A percentile compares a stretch with the other conserved stretches of the same genome.
phyloP scores from a whole-genome alignment of 805 yeast species.

The Monosporozyma aquatica region DNA sequence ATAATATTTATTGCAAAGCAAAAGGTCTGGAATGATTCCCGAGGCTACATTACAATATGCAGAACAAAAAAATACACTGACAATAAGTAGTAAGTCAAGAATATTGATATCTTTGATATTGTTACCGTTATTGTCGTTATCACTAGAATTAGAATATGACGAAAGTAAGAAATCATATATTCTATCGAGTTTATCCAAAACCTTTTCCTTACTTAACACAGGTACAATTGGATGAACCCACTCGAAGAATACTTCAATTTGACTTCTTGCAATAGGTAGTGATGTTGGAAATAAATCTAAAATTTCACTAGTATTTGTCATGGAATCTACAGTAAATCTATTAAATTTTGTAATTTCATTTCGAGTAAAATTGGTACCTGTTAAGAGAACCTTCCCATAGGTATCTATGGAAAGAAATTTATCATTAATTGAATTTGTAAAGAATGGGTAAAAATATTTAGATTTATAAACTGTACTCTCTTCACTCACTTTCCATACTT shows the following conservation, averaged over 20 bases:
- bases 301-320: slow-evolving; percentile 11
- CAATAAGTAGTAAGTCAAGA: slow-evolving; percentile 10
- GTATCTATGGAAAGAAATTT: slow-evolving; percentile 11
- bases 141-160: neutral
- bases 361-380: slow-evolving; percentile 9
- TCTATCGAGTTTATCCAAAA: slow-evolving; percentile 5
- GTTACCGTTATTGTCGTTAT: neutral
- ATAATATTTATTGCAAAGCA: slow-evolving; percentile 20
- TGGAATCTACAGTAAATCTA: slow-evolving; percentile 5
- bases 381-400: slow-evolving; percentile 5
- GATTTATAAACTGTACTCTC: slow-evolving; percentile 14
- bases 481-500: slow-evolving; percentile 2
- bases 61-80: slow-evolving; percentile 21
- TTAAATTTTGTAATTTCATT: slow-evolving; percentile 19
- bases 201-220: slow-evolving; percentile 10
- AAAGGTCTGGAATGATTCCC: slow-evolving; percentile 16
- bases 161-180: slow-evolving; percentile 6
- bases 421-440: slow-evolving; percentile 17
- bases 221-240: slow-evolving; percentile 25
- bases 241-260: slow-evolving; percentile 18
- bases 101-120: neutral
- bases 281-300: slow-evolving; percentile 14
- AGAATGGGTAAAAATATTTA: slow-evolving; percentile 21
- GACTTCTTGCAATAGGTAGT: slow-evolving; percentile 9
- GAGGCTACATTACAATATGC: slow-evolving; percentile 21